Evolutionary conservation across 257 asterid genomes (phyloP).

Genomic region (Przewalskia tangutica): DNA sequence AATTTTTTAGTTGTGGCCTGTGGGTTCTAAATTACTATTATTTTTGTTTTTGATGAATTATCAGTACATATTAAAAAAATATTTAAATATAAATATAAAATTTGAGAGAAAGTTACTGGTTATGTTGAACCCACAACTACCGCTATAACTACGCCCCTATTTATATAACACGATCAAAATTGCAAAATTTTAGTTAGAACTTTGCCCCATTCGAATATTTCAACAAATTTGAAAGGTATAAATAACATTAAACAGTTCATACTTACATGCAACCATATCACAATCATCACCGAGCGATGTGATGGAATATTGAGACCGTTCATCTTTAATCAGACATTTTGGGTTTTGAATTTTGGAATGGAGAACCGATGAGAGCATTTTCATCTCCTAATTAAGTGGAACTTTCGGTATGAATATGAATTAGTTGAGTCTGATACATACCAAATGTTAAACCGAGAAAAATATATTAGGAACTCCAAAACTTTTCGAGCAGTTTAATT

Average conservation of each 20-base stretch:
- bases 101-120: too few relatives aligned
- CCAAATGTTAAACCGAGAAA: not conserved
- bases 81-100: too few relatives aligned
- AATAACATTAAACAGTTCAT: not conserved
- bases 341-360: not conserved
- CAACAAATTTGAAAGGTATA: not conserved
- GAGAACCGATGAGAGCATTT: not conserved
- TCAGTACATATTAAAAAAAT: too few relatives aligned
- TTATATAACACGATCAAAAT: not conserved
- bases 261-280: not conserved
- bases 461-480: not conserved
- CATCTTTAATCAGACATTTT: not conserved
- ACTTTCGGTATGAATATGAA: fast-evolving
- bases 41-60: too few relatives aligned
- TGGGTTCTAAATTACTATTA: too few relatives aligned
- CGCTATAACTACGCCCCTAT: too few relatives aligned
- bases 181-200: not conserved
- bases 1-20: too few relatives aligned
- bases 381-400: not conserved
- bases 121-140: too few relatives aligned
- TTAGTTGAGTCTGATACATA: not conserved
- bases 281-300: not conserved
- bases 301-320: fast-evolving
- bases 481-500: not conserved
- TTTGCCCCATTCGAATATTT: too few relatives aligned